A percentile compares a stretch with the other conserved stretches of the same genome.
These are phyloP conservation scores for Chloris gayana DNA, from an alignment of 176 grass and related monocot species.

Conservation along the genomic window DNA sequence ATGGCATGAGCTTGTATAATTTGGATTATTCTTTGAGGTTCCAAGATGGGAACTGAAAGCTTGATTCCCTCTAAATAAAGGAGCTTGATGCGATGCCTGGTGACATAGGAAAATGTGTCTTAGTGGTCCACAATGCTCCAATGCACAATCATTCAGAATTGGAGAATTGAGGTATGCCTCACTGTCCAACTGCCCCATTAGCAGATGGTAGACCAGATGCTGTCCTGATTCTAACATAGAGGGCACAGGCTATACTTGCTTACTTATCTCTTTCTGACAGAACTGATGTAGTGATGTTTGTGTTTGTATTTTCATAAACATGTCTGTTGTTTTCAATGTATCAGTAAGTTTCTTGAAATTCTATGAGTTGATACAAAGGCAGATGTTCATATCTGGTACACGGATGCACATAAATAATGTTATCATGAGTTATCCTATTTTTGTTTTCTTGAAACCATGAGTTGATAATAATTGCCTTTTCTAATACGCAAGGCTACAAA, in stretches of 20 bases:
- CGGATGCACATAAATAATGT: neutral
- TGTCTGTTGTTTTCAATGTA: constrained; percentile 5
- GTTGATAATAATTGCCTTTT: neutral
- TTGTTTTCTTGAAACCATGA: neutral
- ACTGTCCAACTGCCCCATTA: constrained; percentile 22
- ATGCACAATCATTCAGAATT: neutral
- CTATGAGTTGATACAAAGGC: too few relatives aligned
- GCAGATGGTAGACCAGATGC: constrained; percentile 25
- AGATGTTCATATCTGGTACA: too few relatives aligned
- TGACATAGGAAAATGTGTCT: neutral
- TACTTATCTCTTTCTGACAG: constrained; percentile 30
- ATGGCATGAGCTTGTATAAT: constrained; percentile 15
- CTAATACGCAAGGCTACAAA: neutral
- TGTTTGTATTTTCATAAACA: constrained; percentile 12
- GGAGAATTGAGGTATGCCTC: neutral
- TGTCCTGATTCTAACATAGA: constrained; percentile 26
- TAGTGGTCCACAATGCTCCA: neutral
- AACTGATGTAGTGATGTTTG: constrained; percentile 2
- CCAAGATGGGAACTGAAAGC: neutral
- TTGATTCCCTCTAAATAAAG: too few relatives aligned
- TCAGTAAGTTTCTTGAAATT: neutral
- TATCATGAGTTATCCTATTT: too few relatives aligned
- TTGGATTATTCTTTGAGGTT: constrained; percentile 20
- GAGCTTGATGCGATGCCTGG: neutral
- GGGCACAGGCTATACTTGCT: constrained; percentile 34